Evolutionary conservation across 2,329 filamentous ascomycete species (phyloP), one percentile per base, ranked within the genome.

Genomic region (Knufia fluminis): DNA sequence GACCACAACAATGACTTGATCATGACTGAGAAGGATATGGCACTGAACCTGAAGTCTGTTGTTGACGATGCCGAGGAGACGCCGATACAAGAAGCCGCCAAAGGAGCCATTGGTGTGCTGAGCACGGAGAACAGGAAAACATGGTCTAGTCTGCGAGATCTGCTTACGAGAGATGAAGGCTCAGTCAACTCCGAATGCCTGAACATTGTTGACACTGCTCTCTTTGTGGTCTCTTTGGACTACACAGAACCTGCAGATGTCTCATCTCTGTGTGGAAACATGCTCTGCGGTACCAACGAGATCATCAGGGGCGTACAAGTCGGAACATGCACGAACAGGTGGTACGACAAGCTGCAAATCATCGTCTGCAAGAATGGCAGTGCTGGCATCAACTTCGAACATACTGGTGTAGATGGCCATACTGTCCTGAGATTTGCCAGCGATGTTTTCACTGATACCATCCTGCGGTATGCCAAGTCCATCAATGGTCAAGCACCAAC

Each of bases 341-440:
- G 92, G 92, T 98, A 98, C 63, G 92, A 98, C 70, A 98, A 98
- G 71, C 75, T 98, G 42, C 92, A 98, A 64, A 96, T 98, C 54
- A 97, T 98, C 48, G 92, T 98, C 45, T 97, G 92, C 75, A 94
- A 95, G 71, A 98, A 97, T 68, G 92, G 92, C 50, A 95, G 88
- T 62, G 92, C 92, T 0, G 92, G 92, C 4, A 97, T 98, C 79
- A 98, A 98, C 70, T 97, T 98, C 61, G 92, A 98, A 66, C 92
- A 98, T 63, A 98, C 92, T 0, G 92, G 92, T 57, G 91, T 98
- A 3, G 92, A 98, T 61, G 92, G 92, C 1, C 92, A 98, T 64
- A 98, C 92, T 0, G 92, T 98, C 19, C 77, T 98, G 47, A 84
- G 92, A 4, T 97, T 98, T 60, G 92, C 92, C 14, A 95, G 89